These are phyloP conservation scores for Trametes maxima DNA, from an alignment of 768 basidiomycete species.

Conservation along the genomic window DNA sequence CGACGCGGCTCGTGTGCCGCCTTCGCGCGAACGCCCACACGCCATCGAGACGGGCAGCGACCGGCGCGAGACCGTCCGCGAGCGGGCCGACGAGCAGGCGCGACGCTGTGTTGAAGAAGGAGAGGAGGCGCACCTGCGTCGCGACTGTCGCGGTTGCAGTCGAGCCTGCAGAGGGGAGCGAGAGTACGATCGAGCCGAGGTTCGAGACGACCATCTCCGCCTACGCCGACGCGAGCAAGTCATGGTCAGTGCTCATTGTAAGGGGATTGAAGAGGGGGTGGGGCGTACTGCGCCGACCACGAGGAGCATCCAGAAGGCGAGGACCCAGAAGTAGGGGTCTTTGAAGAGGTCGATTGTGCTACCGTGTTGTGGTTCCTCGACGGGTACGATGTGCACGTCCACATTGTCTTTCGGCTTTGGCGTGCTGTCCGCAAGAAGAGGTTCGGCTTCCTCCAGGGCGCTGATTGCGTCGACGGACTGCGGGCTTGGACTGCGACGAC, in stretches of 20 bases:
- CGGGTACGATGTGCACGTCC: conserved; percentile 28
- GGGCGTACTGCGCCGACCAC: conserved; percentile 70
- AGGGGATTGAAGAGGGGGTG: neutral
- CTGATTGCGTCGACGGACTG: neutral
- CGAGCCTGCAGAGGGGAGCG: conserved; percentile 46
- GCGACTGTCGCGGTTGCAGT: conserved; percentile 36
- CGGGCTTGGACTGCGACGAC: neutral
- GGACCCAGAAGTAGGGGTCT: conserved; percentile 65
- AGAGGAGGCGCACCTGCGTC: conserved; percentile 70
- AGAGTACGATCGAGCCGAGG: conserved; percentile 73
- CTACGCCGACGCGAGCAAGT: conserved; percentile 36
- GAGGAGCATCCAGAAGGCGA: conserved; percentile 52
- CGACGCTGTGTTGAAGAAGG: conserved; percentile 70
- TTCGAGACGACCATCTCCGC: conserved; percentile 85
- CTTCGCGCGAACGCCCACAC: conserved; percentile 44
- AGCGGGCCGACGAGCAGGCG: conserved; percentile 68
- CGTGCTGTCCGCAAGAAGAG: conserved; percentile 32
- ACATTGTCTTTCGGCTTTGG: conserved; percentile 22
- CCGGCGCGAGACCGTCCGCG: conserved; percentile 74
- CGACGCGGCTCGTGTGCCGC: conserved; percentile 60
- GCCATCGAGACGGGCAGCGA: conserved; percentile 45
- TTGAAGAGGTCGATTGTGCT: conserved; percentile 48
- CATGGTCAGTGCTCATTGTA: neutral
- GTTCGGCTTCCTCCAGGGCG: conserved; percentile 21
- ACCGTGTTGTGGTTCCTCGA: conserved; percentile 34